phyloP scores from a whole-genome alignment of 177 flowering plant genomes.

The Vitis hybrid region DNA sequence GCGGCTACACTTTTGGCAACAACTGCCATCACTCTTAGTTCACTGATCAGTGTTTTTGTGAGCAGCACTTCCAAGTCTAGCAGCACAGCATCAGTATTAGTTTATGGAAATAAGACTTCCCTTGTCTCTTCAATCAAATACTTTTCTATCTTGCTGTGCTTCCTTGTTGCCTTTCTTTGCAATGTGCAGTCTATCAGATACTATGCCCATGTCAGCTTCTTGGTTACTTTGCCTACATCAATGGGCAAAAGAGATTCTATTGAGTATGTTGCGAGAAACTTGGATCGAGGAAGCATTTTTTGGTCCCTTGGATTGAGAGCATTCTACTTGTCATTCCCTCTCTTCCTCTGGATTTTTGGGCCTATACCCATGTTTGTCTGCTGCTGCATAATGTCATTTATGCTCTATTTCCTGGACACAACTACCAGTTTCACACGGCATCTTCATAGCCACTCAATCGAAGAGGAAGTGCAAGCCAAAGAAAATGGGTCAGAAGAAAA shows the following conservation, averaged over 20 bases:
- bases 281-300: conserved; percentile 71
- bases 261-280: conserved; percentile 54
- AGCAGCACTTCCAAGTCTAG: conserved; percentile 45
- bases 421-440: conserved; percentile 45
- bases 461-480: conserved; percentile 17
- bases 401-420: conserved; percentile 78
- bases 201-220: conserved; percentile 82
- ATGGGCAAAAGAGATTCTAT: conserved; percentile 33
- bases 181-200: conserved; percentile 84
- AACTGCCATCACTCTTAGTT: conserved; percentile 79
- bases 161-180: conserved; percentile 75
- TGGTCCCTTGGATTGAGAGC: conserved; percentile 88
- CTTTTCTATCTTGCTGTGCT: conserved; percentile 65
- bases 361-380: conserved; percentile 82
- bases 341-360: conserved; percentile 86
- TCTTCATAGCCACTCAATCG: conserved; percentile 41
- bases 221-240: conserved; percentile 50
- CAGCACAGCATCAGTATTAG: conserved; percentile 29
- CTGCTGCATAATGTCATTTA: conserved; percentile 42
- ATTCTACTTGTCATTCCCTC: conserved; percentile 76
- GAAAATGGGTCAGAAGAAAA: conserved; percentile 21
- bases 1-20: conserved; percentile 83
- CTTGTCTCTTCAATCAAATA: conserved; percentile 52
- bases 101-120: conserved; percentile 52
- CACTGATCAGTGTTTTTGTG: conserved; percentile 72